phyloP scores from a whole-genome alignment of 345 rosid genomes.

The Punica granatum region DNA sequence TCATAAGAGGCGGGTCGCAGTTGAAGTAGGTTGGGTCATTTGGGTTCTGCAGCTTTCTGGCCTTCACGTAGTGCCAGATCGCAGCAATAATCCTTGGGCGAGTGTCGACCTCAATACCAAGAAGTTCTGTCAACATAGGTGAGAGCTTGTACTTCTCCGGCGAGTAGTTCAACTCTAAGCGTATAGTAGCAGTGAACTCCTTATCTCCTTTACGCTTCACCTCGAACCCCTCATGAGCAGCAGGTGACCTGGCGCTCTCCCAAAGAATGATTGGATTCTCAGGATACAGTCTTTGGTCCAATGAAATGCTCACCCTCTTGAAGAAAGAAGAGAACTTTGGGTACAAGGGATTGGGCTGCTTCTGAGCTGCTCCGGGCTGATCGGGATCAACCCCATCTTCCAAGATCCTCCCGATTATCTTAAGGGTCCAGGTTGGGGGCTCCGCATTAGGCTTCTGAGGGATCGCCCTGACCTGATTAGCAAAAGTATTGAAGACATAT shows the following conservation, averaged over 20 bases:
- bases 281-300: slow-evolving; percentile 93
- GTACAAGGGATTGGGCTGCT: slow-evolving; percentile 47
- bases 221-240: slow-evolving; percentile 94
- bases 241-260: slow-evolving; percentile 91
- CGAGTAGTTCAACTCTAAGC: slow-evolving; percentile 82
- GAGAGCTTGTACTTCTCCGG: slow-evolving; percentile 98
- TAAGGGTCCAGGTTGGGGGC: slow-evolving; percentile 91
- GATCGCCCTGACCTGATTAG: slow-evolving; percentile 71
- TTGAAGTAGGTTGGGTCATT: slow-evolving; percentile 78
- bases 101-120: slow-evolving; percentile 92
- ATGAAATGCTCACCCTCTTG: slow-evolving; percentile 71
- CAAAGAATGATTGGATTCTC: slow-evolving; percentile 77
- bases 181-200: slow-evolving; percentile 67
- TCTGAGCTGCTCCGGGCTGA: slow-evolving; percentile 79
- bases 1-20: slow-evolving; percentile 82
- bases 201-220: slow-evolving; percentile 94
- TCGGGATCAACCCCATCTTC: slow-evolving; percentile 96
- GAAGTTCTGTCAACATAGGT: slow-evolving; percentile 81
- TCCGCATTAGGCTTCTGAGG: slow-evolving; percentile 84
- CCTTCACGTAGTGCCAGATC: slow-evolving; percentile 98
- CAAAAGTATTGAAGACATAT: slow-evolving; percentile 80
- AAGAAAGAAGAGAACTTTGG: slow-evolving; percentile 91
- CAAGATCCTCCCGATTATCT: slow-evolving; percentile 84
- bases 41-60: slow-evolving; percentile 85
- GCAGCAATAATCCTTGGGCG: slow-evolving; percentile 97